Evolutionary conservation across 495 filamentous ascomycete genomes (phyloP).

Genomic region (Aspergillus nidulans): DNA sequence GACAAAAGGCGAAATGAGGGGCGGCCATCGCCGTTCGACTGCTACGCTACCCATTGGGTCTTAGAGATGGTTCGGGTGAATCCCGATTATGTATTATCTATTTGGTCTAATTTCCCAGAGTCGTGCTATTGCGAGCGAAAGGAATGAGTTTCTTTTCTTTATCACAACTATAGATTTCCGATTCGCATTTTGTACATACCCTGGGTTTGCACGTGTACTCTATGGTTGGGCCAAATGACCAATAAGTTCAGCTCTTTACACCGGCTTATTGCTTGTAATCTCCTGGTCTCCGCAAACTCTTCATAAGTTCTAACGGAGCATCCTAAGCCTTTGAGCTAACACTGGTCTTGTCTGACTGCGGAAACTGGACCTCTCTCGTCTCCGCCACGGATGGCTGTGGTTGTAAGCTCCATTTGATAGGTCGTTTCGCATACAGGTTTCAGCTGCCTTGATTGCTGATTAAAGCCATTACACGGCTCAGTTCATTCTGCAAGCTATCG

Average conservation of each 20-base stretch:
- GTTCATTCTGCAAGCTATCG: constrained; percentile 20
- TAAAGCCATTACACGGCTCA: constrained; percentile 34
- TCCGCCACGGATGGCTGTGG: neutral
- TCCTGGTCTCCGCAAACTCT: neutral
- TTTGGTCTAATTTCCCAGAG: constrained; percentile 45
- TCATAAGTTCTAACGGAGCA: neutral
- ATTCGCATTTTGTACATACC: constrained; percentile 48
- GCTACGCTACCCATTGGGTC: constrained; percentile 36
- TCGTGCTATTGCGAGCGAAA: constrained; percentile 47
- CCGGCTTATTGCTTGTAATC: neutral
- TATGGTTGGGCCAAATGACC: constrained; percentile 45
- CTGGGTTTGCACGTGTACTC: constrained; percentile 45
- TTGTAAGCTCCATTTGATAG: neutral
- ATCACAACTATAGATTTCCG: constrained; percentile 44
- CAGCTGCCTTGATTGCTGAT: constrained; percentile 25
- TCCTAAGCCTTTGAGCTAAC: constrained; percentile 13
- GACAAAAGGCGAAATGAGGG: constrained; percentile 27
- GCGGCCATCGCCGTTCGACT: constrained; percentile 28
- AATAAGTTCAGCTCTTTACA: constrained; percentile 40
- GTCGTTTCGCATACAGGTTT: neutral
- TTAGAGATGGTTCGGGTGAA: constrained; percentile 35
- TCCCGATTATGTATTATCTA: constrained; percentile 48
- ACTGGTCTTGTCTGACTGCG: neutral
- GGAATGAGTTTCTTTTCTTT: constrained; percentile 41
- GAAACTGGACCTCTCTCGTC: neutral